A percentile compares a stretch with the other conserved stretches of the same genome.
These are phyloP conservation scores for Fibroporia radiculosa DNA, from an alignment of 768 basidiomycete species.

Conservation along the genomic window DNA sequence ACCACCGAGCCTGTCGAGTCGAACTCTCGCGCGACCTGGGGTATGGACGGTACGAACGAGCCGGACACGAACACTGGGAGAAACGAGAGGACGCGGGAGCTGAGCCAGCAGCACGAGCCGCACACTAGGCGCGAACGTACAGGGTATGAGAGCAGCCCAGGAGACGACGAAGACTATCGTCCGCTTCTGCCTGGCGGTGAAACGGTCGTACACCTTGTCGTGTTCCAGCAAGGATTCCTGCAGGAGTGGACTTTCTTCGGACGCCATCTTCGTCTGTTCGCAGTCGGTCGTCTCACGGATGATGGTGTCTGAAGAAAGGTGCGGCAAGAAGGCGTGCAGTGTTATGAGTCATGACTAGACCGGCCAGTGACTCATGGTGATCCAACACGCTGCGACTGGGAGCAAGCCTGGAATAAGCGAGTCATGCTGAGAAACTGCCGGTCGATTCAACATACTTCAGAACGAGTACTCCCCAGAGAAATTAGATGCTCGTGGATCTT, in stretches of 20 bases:
- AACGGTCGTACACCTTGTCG: slow-evolving; percentile 48
- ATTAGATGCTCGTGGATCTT: too few species aligned
- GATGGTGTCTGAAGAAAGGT: background rate
- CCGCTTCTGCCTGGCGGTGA: slow-evolving; percentile 43
- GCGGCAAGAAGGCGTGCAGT: background rate
- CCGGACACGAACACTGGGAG: slow-evolving; percentile 56
- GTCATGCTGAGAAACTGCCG: too few species aligned
- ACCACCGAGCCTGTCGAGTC: slow-evolving; percentile 47
- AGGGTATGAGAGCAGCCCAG: slow-evolving; percentile 52
- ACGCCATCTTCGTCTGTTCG: slow-evolving; percentile 1
- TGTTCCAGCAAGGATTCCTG: slow-evolving; percentile 9
- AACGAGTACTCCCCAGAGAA: too few species aligned
- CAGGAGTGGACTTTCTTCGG: slow-evolving; percentile 24
- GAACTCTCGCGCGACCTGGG: slow-evolving; percentile 62
- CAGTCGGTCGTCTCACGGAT: background rate
- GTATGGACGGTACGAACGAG: slow-evolving; percentile 68
- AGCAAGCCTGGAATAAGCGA: too few species aligned
- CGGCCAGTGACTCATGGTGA: background rate
- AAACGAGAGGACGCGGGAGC: background rate
- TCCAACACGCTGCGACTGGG: too few species aligned
- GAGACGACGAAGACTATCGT: slow-evolving; percentile 51
- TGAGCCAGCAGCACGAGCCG: background rate
- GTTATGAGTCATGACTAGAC: too few species aligned
- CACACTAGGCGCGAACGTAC: slow-evolving; percentile 29
- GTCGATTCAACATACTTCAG: too few species aligned